A percentile compares a stretch with the other conserved stretches of the same genome.
Evolutionary conservation across 1,139 yeast genomes (phyloP).

Genomic region (Maudiozyma humilis): DNA sequence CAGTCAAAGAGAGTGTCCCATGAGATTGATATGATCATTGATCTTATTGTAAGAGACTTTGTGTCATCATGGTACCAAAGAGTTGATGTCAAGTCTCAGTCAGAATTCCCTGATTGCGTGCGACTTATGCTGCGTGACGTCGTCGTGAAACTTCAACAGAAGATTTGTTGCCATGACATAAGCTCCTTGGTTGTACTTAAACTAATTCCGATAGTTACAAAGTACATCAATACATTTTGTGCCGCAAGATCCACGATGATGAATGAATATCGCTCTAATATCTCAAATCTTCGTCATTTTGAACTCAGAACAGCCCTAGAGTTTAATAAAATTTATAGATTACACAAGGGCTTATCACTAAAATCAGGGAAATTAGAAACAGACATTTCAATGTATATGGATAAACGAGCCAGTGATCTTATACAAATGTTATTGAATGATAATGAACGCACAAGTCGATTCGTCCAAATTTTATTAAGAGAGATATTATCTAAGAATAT

Average conservation of each 20-base stretch:
- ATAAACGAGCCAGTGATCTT: constrained; percentile 37
- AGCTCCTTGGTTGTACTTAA: constrained; percentile 51
- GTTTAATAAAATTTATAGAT: constrained; percentile 43
- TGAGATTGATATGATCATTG: constrained; percentile 45
- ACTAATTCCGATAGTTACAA: constrained; percentile 57
- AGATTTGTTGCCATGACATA: constrained; percentile 43
- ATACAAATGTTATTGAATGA: constrained; percentile 45
- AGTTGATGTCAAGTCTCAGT: constrained; percentile 34
- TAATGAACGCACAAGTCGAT: constrained; percentile 43
- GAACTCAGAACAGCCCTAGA: constrained; percentile 53
- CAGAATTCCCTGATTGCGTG: constrained; percentile 48
- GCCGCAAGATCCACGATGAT: constrained; percentile 44
- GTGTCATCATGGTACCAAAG: constrained; percentile 52
- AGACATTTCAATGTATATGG: constrained; percentile 47
- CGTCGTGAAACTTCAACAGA: constrained; percentile 35
- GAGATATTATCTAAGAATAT: constrained; percentile 59
- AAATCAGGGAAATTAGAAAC: constrained; percentile 32
- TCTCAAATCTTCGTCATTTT: constrained; percentile 30
- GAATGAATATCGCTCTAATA: not conserved
- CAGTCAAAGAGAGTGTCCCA: constrained; percentile 31
- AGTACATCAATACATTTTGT: constrained; percentile 51
- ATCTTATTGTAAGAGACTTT: constrained; percentile 51
- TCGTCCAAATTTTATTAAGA: constrained; percentile 44
- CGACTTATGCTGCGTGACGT: constrained; percentile 42
- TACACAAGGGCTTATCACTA: constrained; percentile 56